Evolutionary conservation across 768 basidiomycete species (phyloP).

Genomic region (Boletus insuetus): DNA sequence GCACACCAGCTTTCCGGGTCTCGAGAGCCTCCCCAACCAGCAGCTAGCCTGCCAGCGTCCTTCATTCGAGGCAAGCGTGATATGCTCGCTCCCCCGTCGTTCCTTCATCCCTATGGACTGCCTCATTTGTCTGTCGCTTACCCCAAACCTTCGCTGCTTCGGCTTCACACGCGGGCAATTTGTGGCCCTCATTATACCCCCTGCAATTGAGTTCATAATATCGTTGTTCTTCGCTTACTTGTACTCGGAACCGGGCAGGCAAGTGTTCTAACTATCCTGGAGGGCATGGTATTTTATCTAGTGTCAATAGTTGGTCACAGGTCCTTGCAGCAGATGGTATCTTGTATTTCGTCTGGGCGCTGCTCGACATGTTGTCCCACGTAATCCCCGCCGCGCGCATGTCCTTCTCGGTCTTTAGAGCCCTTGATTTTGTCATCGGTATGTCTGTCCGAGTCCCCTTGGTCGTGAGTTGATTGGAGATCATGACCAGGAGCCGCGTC

Average conservation of each 20-base stretch:
- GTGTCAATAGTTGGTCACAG: conserved; percentile 41
- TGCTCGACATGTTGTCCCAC: conserved; percentile 62
- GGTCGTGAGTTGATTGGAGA: background rate
- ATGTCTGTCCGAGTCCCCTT: conserved; percentile 22
- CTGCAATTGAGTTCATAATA: conserved; percentile 61
- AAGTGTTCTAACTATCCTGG: conserved; percentile 24
- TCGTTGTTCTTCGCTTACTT: conserved; percentile 49
- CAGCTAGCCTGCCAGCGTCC: conserved; percentile 48
- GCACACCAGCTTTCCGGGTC: conserved; percentile 7
- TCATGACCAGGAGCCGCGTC: conserved; percentile 47
- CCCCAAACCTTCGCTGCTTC: conserved; percentile 69
- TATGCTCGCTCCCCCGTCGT: conserved; percentile 32
- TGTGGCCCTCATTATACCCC: conserved; percentile 56
- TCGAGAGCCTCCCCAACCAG: conserved; percentile 18
- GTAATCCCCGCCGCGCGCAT: conserved; percentile 49
- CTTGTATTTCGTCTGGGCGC: conserved; percentile 53
- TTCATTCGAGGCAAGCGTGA: conserved; percentile 29
- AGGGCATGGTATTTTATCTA: background rate
- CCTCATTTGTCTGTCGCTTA: conserved; percentile 65
- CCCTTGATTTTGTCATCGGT: conserved; percentile 63
- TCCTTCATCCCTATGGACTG: conserved; percentile 23
- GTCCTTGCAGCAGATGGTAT: conserved; percentile 62
- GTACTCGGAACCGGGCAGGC: conserved; percentile 50
- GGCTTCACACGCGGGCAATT: conserved; percentile 47
- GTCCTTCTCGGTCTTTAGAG: conserved; percentile 45